These are phyloP conservation scores for Elaeis oleifera DNA, from an alignment of 202 grass and related monocot species.

Conservation along the genomic window DNA sequence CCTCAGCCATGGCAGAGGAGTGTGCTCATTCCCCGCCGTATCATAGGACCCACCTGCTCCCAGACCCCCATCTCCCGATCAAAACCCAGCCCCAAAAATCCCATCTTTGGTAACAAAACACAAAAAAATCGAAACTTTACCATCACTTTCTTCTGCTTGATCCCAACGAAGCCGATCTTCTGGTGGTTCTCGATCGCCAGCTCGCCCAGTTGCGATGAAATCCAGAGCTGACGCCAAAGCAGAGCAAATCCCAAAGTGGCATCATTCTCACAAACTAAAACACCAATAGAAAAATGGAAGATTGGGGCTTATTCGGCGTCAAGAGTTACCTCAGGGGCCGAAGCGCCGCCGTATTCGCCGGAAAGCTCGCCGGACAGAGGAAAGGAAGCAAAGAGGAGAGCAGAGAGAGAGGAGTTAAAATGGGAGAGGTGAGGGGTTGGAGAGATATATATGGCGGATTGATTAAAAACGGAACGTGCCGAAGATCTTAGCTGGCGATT, in stretches of 20 bases:
- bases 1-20: constrained; percentile 29
- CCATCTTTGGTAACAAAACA: not conserved
- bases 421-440: constrained; percentile 1
- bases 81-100: not conserved
- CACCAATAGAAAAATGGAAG: not conserved
- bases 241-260: not conserved
- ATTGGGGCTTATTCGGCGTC: not conserved
- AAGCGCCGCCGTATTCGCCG: not conserved
- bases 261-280: not conserved
- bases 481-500: no score
- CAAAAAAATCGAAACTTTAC: constrained; percentile 12
- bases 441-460: constrained; percentile 32
- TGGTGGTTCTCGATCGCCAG: constrained; percentile 26
- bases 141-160: constrained; percentile 40
- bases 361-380: not conserved
- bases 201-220: not conserved
- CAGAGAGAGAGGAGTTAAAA: constrained; percentile 15
- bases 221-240: no score
- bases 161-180: constrained; percentile 28
- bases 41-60: constrained; percentile 28
- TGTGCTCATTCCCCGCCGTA: constrained; percentile 22
- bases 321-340: no score
- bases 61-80: not conserved
- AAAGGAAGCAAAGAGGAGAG: constrained; percentile 5
- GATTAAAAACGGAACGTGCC: not conserved